Evolutionary conservation across 176 grass and related monocot species (phyloP).

Genomic region (barley (Hordeum vulgare)): MorexV3_pseudomolecules_assembly NC_058520.1:593030282-593030781

Average conservation of each 20-base stretch:
- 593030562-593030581: conserved; percentile 26
- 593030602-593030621: not conserved
- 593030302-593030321: not conserved
- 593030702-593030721: conserved; percentile 4
- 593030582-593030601: not conserved
- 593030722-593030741: not conserved
- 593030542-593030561: conserved; percentile 17
- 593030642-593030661: not conserved
- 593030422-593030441: not conserved
- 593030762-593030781: no score
- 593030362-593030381: not conserved
- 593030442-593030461: conserved; percentile 39
- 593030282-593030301: conserved; percentile 25
- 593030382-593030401: not conserved
- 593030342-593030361: no score
- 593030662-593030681: conserved; percentile 4
- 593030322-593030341: not conserved
- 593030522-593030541: no score
- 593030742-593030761: not conserved
- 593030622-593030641: not conserved
- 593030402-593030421: not conserved
- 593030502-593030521: conserved; percentile 1
- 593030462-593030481: conserved; percentile 39
- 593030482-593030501: conserved; percentile 25
- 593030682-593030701: conserved; percentile 19